Percentiles rank a stretch among this genome's conserved stretches.
These are phyloP conservation scores for Ulmus americana DNA, from an alignment of 331 rosid genomes.

Conservation along the genomic window DNA sequence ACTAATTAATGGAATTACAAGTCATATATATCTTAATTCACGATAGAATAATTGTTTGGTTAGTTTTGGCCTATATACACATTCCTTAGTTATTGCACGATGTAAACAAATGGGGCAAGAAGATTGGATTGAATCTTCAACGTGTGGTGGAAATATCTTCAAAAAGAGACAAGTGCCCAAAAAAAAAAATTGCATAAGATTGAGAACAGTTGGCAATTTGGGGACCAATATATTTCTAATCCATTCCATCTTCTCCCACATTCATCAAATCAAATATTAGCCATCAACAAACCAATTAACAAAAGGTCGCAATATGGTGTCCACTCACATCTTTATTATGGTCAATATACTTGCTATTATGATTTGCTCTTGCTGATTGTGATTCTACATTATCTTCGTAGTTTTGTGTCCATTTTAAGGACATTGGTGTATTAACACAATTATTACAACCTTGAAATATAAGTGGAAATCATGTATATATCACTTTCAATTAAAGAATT, in stretches of 20 bases:
- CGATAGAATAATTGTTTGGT: too few species aligned
- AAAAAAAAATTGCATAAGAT: not conserved
- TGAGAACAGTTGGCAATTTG: not conserved
- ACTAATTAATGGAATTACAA: too few species aligned
- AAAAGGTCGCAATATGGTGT: not conserved
- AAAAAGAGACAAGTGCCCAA: too few species aligned
- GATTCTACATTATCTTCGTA: not conserved
- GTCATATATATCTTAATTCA: too few species aligned
- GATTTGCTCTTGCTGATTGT: conserved; percentile 6
- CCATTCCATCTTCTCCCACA: not conserved
- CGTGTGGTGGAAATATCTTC: not conserved
- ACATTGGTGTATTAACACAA: not conserved
- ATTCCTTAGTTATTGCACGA: too few species aligned
- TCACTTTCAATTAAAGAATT: not conserved
- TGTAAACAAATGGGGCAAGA: not conserved
- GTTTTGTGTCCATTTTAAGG: not conserved
- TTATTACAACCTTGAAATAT: too few species aligned
- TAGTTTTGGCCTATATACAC: too few species aligned
- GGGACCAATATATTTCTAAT: not conserved
- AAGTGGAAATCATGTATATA: not conserved
- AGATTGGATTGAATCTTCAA: not conserved
- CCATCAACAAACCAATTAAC: not conserved
- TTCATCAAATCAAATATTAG: not conserved
- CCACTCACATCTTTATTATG: not conserved
- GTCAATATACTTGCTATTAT: not conserved